Base-by-base conservation (phyloP, 2,329 filamentous ascomycete species). In the Neospermospora avenae region DNA sequence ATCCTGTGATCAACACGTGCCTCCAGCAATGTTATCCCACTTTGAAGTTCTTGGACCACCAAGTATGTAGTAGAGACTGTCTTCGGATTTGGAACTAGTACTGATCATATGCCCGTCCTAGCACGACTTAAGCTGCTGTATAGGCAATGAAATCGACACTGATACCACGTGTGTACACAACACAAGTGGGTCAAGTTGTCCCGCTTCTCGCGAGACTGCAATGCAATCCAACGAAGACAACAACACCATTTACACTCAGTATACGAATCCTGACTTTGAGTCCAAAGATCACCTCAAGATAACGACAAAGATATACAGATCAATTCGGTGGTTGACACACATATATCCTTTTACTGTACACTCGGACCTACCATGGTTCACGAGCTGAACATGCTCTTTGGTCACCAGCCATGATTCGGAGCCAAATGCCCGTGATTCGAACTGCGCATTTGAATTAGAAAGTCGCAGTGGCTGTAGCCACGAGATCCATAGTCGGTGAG, bases 401-500 rank as follows among this genome's bases (percentile, higher is more conserved):
- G 28, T 18, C 34, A 16, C 28, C 31, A 14, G 42, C 28, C 48
- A 51, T 51, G 48, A 51, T 51, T 51, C 7, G 48, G 28, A 14
- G 13, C 31, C 28, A 34, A 13, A 35, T 37, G 18, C 31, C 7
- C 22, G 8, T 22, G 48, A 22, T 2, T 31, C 11, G 28, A 37
- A 34, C 28, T 35, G 28, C 28, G 28, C 5, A 37, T n/a, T n/a
- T n/a, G n/a, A 37, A 20, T 28, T 22, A 14, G 5, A 44, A 28
- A 79, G 28, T 61, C 42, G 28, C 42, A 22, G 57, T 53, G 39
- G 35, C 28, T 55, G 24, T 35, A 45, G 41, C 20, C 20, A 45
- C 59, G 44, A 58, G 44, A 28, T 46, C 41, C 46, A 25, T 57
- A 52, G 37, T 39, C 59, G 57, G 58, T 54, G 34, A 25, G 34